Evolutionary conservation across 805 yeast species (phyloP), one percentile per base, ranked within the genome.

Genomic region (Saccharomycopsis oosterbeekiorum): DNA sequence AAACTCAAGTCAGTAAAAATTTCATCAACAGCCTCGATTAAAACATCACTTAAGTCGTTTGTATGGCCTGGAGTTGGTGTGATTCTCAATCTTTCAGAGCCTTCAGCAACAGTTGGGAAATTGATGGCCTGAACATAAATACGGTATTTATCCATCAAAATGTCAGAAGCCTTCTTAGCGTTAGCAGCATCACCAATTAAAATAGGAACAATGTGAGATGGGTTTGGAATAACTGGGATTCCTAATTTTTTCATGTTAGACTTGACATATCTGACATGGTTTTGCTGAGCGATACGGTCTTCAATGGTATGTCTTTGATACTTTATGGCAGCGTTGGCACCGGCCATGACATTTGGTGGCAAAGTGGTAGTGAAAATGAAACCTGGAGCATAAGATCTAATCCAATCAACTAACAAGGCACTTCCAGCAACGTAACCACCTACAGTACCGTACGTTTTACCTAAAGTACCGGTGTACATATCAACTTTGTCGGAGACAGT

Each of bases 21-120:
- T 56, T 82, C 81, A 67, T 90, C 96, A 57, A 94, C 78, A 12
- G 97, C 90, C 11, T 76, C 82, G 60, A 94, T 79, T 67, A 94
- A 80, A 66, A 84, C 80, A 71, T 91, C 89, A 59, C 93, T 80
- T 57, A 89, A 78, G 61, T 85, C 88, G 62, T 84, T 79, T 19
- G 84, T 82, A 73, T 94, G 99, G 60, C 97, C 97, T 42, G 99
- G 99, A 51, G 99, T 92, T 60, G 99, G 98, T n/a, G 99, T 94
- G 71, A 94, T 84, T 76, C 99, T 85, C 69, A 94, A 83, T 73
- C 99, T 85, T 77, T 94, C 99, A 66, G 91, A 86, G 64, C 99
- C 99, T 67, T 88, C 84, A 19, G 97, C 86, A 64, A 94, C 99
- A 26, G 99, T 94, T 64, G 99, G 99, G 84, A 87, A 94, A 78